These are phyloP conservation scores for Sphagnum fallax DNA, from an alignment of 228 moss, liverwort and hornwort genomes.

Conservation along the genomic window DNA sequence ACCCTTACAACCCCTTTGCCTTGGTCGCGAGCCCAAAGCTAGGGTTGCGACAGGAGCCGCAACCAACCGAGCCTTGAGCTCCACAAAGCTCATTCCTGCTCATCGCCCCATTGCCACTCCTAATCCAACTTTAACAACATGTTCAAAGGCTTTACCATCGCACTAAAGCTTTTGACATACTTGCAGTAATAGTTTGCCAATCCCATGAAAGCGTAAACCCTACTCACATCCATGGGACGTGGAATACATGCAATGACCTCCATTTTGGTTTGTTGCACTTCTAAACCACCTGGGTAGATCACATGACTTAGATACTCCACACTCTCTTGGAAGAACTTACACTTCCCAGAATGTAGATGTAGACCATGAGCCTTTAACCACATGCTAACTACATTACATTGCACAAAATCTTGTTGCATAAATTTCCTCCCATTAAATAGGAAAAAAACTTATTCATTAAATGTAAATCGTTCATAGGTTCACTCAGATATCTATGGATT, in stretches of 20 bases:
- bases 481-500: too few relatives aligned
- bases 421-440: too few relatives aligned
- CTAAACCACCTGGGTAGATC: constrained; percentile 5
- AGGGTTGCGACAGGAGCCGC: too few relatives aligned
- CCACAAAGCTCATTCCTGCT: background rate
- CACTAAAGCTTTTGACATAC: constrained; percentile 6
- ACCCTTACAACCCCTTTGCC: too few relatives aligned
- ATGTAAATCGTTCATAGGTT: background rate
- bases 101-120: background rate
- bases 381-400: too few relatives aligned
- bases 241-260: constrained; percentile 3
- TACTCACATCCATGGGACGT: background rate
- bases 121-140: background rate
- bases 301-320: constrained; percentile 4
- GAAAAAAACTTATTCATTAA: too few relatives aligned
- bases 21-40: too few relatives aligned
- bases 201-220: constrained; percentile 3
- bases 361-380: background rate
- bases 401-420: too few relatives aligned
- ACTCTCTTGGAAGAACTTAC: background rate
- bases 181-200: background rate
- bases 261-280: constrained; percentile 5
- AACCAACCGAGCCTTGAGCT: background rate
- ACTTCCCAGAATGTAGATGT: constrained; percentile 6
- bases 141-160: constrained; percentile 7